phyloP scores from a whole-genome alignment of 2,329 filamentous ascomycete genomes.

The Aspergillus sp. region DNA sequence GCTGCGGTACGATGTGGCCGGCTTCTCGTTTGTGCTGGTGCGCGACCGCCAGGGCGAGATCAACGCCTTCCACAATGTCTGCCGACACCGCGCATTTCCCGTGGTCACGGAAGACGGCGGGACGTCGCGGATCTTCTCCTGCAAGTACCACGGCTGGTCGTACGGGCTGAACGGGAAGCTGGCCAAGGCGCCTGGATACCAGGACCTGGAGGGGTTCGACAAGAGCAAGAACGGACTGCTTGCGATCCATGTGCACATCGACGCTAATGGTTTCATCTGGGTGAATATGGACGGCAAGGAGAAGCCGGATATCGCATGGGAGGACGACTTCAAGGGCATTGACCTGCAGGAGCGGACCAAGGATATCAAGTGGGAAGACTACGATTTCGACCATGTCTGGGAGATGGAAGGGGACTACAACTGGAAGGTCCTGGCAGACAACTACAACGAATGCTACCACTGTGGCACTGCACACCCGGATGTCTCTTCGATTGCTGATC shows the following conservation, averaged over 20 bases:
- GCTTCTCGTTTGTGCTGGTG: constrained; percentile 56
- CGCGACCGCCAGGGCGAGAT: constrained; percentile 53
- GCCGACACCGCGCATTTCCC: constrained; percentile 59
- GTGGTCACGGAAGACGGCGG: constrained; percentile 53
- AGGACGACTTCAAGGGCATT: constrained; percentile 52
- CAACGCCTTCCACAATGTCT: constrained; percentile 62
- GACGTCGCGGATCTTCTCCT: constrained; percentile 53
- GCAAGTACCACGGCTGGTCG: constrained; percentile 63
- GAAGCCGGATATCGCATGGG: constrained; percentile 52
- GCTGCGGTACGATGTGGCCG: constrained; percentile 56
- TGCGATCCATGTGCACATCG: constrained; percentile 55
- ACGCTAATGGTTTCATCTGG: constrained; percentile 58
- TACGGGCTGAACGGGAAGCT: constrained; percentile 59
- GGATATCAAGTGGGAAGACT: constrained; percentile 53
- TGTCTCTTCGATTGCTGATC: constrained; percentile 47
- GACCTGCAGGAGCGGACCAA: constrained; percentile 49
- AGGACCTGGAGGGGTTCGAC: constrained; percentile 57
- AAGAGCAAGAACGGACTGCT: constrained; percentile 56
- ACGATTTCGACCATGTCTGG: constrained; percentile 59
- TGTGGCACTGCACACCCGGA: constrained; percentile 24
- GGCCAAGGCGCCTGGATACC: constrained; percentile 59
- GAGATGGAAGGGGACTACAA: constrained; percentile 59
- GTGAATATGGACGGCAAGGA: constrained; percentile 55
- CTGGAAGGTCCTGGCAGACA: constrained; percentile 63
- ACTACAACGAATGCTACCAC: constrained; percentile 56